Percentiles rank a stretch among this genome's conserved stretches.
Conservation (phyloP, 1,139 yeast species). For the Geotrichum armillariae region DNA sequence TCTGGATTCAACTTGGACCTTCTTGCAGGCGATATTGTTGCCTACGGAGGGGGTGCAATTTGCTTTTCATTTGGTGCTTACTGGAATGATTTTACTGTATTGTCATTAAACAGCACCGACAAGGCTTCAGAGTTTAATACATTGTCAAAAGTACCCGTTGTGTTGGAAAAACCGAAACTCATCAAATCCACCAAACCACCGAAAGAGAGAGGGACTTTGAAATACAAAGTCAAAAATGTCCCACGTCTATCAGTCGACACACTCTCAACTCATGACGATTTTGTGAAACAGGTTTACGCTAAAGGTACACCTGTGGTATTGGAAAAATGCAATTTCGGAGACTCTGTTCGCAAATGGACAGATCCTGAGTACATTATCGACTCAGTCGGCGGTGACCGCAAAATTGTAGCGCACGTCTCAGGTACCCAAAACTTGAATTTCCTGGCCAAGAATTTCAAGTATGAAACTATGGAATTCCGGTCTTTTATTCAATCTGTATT, state of each 20-base stretch:
- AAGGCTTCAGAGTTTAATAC: neutral
- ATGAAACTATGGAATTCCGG: conserved; percentile 33
- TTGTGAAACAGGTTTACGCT: conserved; percentile 18
- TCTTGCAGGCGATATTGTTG: conserved; percentile 31
- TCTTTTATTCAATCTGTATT: conserved; percentile 34
- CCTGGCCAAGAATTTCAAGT: conserved; percentile 38
- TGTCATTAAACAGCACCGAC: conserved; percentile 15
- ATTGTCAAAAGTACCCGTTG: conserved; percentile 3
- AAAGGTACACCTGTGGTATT: conserved; percentile 29
- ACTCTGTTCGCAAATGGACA: conserved; percentile 34
- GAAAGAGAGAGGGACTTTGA: too few species aligned
- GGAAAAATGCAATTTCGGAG: conserved; percentile 32
- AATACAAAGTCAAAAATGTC: conserved; percentile 12
- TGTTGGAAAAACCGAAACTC: conserved; percentile 6
- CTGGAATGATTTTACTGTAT: conserved; percentile 46
- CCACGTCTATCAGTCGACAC: conserved; percentile 5
- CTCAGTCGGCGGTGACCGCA: conserved; percentile 33
- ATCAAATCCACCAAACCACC: conserved; percentile 1
- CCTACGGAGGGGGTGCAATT: conserved; percentile 77
- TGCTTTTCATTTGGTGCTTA: conserved; percentile 82
- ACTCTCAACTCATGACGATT: conserved; percentile 6
- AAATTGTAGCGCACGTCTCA: conserved; percentile 37
- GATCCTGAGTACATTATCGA: conserved; percentile 34
- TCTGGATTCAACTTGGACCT: conserved; percentile 55
- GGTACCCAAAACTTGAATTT: conserved; percentile 34